Percentiles rank a stretch among this genome's conserved stretches.
Evolutionary conservation across 225 moss, liverwort and hornwort species (phyloP).

Genomic region (Ulota crispa): DNA sequence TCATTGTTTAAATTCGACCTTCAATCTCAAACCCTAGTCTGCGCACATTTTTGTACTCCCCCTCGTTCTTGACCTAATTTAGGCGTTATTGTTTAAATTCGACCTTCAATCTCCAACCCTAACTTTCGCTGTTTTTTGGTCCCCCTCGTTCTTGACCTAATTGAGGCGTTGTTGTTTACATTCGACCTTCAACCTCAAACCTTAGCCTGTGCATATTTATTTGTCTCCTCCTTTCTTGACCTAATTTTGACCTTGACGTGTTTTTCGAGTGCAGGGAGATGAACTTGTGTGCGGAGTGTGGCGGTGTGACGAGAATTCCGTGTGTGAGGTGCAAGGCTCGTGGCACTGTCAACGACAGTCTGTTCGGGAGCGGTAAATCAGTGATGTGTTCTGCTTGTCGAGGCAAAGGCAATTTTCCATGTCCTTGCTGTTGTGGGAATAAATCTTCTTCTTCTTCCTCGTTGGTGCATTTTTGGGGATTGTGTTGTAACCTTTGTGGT

Average conservation of each 20-base stretch:
- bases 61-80: not conserved
- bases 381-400: conserved; percentile 53
- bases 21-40: too few species aligned
- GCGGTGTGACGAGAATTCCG: conserved; percentile 67
- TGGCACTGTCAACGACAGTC: conserved; percentile 35
- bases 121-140: too few species aligned
- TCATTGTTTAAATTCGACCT: too few species aligned
- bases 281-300: conserved; percentile 69
- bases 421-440: conserved; percentile 51
- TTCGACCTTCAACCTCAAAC: not conserved
- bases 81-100: too few species aligned
- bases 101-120: too few species aligned
- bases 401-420: conserved; percentile 69
- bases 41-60: too few species aligned
- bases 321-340: conserved; percentile 66
- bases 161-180: too few species aligned
- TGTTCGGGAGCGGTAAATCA: conserved; percentile 21
- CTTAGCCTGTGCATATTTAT: not conserved
- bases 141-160: too few species aligned
- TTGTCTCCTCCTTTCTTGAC: not conserved
- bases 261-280: conserved; percentile 19
- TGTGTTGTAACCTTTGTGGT: not conserved
- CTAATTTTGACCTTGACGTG: not conserved
- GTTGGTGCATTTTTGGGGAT: conserved; percentile 3
- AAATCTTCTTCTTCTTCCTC: conserved; percentile 18